These are phyloP conservation scores for Erodium texanum DNA, from an alignment of 441 rosid genomes.

Conservation along the genomic window DNA sequence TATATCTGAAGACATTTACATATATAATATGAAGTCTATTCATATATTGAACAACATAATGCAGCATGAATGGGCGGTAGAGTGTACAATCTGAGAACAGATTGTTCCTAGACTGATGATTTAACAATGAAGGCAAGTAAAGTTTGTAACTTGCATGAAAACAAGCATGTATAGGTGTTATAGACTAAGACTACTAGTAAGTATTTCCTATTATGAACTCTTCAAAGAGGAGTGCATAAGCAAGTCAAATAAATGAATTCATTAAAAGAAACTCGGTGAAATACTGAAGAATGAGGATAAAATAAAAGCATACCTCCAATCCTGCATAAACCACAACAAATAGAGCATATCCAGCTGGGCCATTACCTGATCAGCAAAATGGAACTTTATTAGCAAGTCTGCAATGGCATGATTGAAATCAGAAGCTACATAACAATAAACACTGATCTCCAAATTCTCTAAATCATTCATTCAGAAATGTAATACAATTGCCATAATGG, in stretches of 20 bases:
- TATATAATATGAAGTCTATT: neutral
- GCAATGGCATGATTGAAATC: constrained; percentile 9
- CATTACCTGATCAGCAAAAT: constrained; percentile 51
- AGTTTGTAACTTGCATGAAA: neutral
- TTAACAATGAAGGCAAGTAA: neutral
- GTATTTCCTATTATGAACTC: constrained; percentile 1
- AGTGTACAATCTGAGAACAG: neutral
- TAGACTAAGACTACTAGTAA: neutral
- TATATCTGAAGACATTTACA: neutral
- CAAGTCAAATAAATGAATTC: constrained; percentile 8
- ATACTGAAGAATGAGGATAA: constrained; percentile 5
- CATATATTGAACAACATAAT: neutral
- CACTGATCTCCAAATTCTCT: neutral
- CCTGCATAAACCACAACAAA: constrained; percentile 90
- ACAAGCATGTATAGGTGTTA: neutral
- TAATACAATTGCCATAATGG: neutral
- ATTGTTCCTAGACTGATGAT: neutral
- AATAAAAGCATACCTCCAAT: constrained; percentile 52
- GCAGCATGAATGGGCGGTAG: neutral
- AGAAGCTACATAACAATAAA: no score
- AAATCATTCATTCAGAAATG: neutral
- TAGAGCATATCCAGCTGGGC: constrained; percentile 85
- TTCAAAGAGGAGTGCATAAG: constrained; percentile 3
- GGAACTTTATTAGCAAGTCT: constrained; percentile 6
- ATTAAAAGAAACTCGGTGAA: constrained; percentile 1